phyloP scores from a whole-genome alignment of 2,329 filamentous ascomycete genomes.

The Volutella citrinella region DNA sequence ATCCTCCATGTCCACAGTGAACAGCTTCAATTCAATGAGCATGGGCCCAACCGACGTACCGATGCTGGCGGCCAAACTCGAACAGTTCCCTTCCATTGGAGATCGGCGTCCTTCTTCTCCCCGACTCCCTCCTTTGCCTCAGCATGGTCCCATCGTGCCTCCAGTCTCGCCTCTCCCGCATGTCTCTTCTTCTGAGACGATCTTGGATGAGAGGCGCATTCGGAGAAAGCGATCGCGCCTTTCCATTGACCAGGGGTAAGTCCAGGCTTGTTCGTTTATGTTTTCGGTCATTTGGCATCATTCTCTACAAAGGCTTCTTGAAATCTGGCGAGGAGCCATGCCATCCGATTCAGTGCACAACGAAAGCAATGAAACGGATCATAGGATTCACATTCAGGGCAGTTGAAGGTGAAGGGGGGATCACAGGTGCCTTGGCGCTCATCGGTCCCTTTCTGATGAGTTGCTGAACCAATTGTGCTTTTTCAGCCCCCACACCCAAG shows the following conservation, averaged over 20 bases:
- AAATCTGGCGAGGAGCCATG: no score
- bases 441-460: no score
- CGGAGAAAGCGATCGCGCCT: conserved; percentile 20
- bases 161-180: conserved; percentile 4
- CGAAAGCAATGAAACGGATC: no score
- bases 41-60: conserved; percentile 36
- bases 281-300: neutral
- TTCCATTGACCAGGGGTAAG: conserved; percentile 23
- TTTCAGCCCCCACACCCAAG: no score
- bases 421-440: no score
- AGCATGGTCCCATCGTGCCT: conserved; percentile 2
- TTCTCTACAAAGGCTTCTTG: no score
- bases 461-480: no score
- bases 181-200: conserved; percentile 13
- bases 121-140: conserved; percentile 10
- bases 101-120: conserved; percentile 7
- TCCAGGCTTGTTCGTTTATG: conserved; percentile 1
- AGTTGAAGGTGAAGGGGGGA: no score
- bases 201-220: conserved; percentile 14
- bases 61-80: conserved; percentile 34
- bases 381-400: no score
- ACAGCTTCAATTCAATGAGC: conserved; percentile 35
- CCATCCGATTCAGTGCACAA: no score
- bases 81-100: conserved; percentile 24
- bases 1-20: conserved; percentile 52